Evolutionary conservation across 2,329 filamentous ascomycete species (phyloP).

Genomic region (Penicillium sp.): DNA sequence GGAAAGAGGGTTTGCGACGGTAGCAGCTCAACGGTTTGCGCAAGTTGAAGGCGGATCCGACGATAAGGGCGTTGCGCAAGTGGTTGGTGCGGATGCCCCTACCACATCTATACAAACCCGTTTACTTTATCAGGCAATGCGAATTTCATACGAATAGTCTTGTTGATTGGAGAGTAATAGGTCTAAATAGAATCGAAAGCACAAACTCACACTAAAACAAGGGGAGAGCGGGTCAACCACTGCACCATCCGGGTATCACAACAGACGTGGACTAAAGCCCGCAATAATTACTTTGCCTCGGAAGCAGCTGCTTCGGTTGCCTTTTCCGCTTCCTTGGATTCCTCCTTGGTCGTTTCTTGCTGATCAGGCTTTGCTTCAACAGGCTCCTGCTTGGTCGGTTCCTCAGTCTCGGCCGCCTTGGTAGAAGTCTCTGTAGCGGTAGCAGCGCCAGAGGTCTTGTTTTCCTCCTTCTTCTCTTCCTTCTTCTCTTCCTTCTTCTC

Average conservation of each 20-base stretch:
- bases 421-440: constrained; percentile 7
- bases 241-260: constrained; percentile 23
- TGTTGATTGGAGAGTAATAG: not conserved
- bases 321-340: constrained; percentile 3
- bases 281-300: not conserved
- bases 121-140: too few relatives aligned
- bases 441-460: constrained; percentile 1
- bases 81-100: constrained; percentile 11
- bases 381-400: constrained; percentile 12
- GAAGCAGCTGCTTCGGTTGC: constrained; percentile 9
- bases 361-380: constrained; percentile 12
- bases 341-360: constrained; percentile 16
- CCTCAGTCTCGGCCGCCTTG: constrained; percentile 6
- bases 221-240: constrained; percentile 12
- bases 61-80: constrained; percentile 18
- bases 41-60: constrained; percentile 6
- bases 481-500: constrained; percentile 39
- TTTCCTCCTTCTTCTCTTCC: constrained; percentile 10
- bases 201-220: constrained; percentile 11
- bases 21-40: not conserved
- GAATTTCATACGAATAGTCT: not conserved
- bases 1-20: constrained; percentile 1
- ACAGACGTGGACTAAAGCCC: constrained; percentile 3
- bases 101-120: constrained; percentile 4
- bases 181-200: not conserved